These are phyloP conservation scores for Penicillium ucsense DNA, from an alignment of 495 filamentous ascomycete genomes.

Conservation along the genomic window DNA sequence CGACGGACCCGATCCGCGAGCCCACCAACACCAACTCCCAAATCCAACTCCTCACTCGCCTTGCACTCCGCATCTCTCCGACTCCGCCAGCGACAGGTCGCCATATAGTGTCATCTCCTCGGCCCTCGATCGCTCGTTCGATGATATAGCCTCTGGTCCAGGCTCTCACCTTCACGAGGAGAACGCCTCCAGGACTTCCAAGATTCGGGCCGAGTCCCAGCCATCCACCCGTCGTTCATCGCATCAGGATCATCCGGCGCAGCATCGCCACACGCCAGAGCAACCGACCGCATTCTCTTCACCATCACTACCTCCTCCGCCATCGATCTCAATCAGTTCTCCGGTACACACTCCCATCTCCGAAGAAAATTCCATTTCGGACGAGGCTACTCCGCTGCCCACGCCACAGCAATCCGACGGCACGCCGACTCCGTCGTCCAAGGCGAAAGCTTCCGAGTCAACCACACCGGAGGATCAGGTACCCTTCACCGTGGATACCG, in stretches of 20 bases:
- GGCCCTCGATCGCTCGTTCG: slow-evolving; percentile 5
- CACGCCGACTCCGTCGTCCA: slow-evolving; percentile 9
- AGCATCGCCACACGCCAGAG: slow-evolving; percentile 2
- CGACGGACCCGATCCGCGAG: slow-evolving; percentile 21
- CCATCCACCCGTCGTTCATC: slow-evolving; percentile 3
- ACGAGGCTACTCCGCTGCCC: slow-evolving; percentile 9
- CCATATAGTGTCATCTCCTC: slow-evolving; percentile 17
- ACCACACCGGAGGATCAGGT: slow-evolving; percentile 16
- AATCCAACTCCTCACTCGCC: slow-evolving; percentile 15
- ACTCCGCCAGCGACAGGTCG: slow-evolving; percentile 17
- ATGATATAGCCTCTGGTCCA: slow-evolving; percentile 4
- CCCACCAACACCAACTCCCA: slow-evolving; percentile 6
- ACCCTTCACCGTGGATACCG: slow-evolving; percentile 24
- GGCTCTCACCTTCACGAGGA: slow-evolving; percentile 3
- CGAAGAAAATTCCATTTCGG: slow-evolving; percentile 12
- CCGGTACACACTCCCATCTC: slow-evolving; percentile 14
- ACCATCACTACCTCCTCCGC: slow-evolving; percentile 11
- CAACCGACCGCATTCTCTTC: slow-evolving; percentile 5
- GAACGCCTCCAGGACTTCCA: slow-evolving; percentile 1
- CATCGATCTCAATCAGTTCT: slow-evolving; percentile 11
- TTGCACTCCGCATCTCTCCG: slow-evolving; percentile 10
- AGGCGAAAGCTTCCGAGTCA: slow-evolving; percentile 5
- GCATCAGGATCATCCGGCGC: slow-evolving; percentile 4
- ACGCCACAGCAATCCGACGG: slow-evolving; percentile 20
- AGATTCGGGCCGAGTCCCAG: background rate